phyloP scores from a whole-genome alignment of 2,329 filamentous ascomycete species.

The Cordyceps fumosorosea region DNA sequence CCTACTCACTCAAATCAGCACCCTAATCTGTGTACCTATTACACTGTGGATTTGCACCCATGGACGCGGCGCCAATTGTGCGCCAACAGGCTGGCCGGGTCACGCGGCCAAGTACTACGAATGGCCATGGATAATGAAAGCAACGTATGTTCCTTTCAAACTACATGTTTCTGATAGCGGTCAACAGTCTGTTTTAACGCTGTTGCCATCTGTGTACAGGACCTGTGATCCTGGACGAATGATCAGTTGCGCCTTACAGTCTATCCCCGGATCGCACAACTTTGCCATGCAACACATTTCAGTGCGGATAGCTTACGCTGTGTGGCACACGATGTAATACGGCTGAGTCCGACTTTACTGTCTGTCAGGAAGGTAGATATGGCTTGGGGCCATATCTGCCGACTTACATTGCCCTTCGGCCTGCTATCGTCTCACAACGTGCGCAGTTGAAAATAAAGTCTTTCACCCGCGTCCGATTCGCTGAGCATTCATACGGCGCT shows the following conservation, averaged over 20 bases:
- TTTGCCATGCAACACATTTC: background rate
- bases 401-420: background rate
- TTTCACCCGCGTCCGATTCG: background rate
- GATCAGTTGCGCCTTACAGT: background rate
- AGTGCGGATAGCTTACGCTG: background rate
- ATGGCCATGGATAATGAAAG: background rate
- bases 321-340: conserved; percentile 4
- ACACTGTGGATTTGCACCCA: background rate
- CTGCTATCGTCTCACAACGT: background rate
- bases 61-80: background rate
- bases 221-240: background rate
- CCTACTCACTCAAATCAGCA: background rate
- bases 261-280: background rate
- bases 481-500: background rate
- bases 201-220: background rate
- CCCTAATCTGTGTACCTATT: background rate
- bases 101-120: background rate
- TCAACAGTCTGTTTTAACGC: background rate
- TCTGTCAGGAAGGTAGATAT: background rate
- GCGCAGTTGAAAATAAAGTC: background rate
- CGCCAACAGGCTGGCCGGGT: background rate
- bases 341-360: background rate
- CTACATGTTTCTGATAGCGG: background rate
- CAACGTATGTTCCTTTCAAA: background rate
- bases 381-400: background rate